Evolutionary conservation across 2,329 filamentous ascomycete species (phyloP).

Genomic region (Chaetomiaceae sp.): DNA sequence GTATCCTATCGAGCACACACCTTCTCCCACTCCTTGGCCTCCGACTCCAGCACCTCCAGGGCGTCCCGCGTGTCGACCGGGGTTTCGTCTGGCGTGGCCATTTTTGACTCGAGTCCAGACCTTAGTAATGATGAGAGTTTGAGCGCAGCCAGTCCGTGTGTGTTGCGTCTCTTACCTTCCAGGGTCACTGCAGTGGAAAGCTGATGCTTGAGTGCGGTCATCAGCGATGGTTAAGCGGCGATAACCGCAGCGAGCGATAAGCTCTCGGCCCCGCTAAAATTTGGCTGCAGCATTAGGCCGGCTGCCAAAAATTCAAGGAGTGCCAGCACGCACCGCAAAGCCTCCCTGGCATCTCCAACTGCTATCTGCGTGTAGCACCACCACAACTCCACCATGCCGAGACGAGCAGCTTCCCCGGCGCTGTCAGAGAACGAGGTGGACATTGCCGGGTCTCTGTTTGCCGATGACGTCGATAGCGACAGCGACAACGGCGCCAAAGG

Average conservation of each 20-base stretch:
- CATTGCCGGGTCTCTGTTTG: constrained; percentile 73
- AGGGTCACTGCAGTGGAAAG: neutral
- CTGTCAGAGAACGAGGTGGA: constrained; percentile 87
- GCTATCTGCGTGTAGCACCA: neutral
- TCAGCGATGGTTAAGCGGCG: constrained; percentile 14
- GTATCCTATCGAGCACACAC: constrained; percentile 35
- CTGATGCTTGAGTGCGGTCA: no score
- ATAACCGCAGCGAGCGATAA: constrained; percentile 4
- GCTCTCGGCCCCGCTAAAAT: constrained; percentile 23
- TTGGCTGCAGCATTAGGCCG: no score
- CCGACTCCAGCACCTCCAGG: constrained; percentile 72
- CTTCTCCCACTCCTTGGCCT: constrained; percentile 89
- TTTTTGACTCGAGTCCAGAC: constrained; percentile 6
- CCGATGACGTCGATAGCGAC: constrained; percentile 49
- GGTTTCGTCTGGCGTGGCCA: constrained; percentile 48
- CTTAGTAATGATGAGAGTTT: neutral
- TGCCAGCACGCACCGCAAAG: neutral
- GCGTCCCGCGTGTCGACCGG: constrained; percentile 48
- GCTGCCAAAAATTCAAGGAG: constrained; percentile 13
- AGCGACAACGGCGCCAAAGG: constrained; percentile 28
- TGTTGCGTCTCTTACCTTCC: no score
- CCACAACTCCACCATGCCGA: constrained; percentile 53
- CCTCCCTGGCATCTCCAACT: neutral
- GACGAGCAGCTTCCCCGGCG: constrained; percentile 70
- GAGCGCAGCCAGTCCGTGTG: no score